Evolutionary conservation across 75 land plant genomes (phyloP).

Genomic region (Pinus taeda): DNA sequence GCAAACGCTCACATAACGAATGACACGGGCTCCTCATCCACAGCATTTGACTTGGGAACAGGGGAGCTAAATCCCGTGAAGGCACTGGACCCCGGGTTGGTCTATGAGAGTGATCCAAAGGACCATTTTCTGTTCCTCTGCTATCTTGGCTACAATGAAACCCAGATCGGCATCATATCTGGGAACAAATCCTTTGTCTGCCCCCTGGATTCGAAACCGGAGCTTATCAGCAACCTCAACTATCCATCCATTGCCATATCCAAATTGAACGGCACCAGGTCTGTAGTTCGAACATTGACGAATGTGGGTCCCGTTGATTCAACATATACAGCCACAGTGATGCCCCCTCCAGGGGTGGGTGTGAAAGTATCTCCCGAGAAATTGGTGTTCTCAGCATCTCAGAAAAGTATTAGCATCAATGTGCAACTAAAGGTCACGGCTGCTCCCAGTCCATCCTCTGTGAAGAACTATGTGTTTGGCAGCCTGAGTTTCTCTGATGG

Average conservation of each 20-base stretch:
- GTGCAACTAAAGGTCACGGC: constrained; percentile 15
- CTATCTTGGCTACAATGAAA: constrained; percentile 45
- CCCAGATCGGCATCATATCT: constrained; percentile 11
- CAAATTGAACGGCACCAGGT: constrained; percentile 4
- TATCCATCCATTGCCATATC: constrained; percentile 52
- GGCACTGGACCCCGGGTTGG: constrained; percentile 69
- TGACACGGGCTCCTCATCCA: constrained; percentile 24
- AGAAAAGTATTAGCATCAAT: not conserved
- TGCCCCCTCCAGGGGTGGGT: constrained; percentile 30
- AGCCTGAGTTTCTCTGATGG: constrained; percentile 70
- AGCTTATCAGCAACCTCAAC: constrained; percentile 56
- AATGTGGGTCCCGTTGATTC: constrained; percentile 47
- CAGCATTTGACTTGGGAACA: constrained; percentile 44
- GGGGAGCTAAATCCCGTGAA: constrained; percentile 60
- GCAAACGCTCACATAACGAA: constrained; percentile 25
- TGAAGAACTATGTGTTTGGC: constrained; percentile 57
- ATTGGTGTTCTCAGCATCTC: constrained; percentile 24
- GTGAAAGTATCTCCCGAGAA: constrained; percentile 48
- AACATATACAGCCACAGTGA: constrained; percentile 33
- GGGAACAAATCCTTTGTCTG: constrained; percentile 16
- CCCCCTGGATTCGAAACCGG: not conserved
- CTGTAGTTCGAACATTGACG: constrained; percentile 38
- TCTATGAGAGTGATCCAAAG: constrained; percentile 38
- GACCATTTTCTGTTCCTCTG: constrained; percentile 60
- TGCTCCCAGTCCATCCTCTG: constrained; percentile 2